Base-by-base conservation (phyloP, 2,329 filamentous ascomycete genomes). In the Alternaria angustiovoidea region DNA sequence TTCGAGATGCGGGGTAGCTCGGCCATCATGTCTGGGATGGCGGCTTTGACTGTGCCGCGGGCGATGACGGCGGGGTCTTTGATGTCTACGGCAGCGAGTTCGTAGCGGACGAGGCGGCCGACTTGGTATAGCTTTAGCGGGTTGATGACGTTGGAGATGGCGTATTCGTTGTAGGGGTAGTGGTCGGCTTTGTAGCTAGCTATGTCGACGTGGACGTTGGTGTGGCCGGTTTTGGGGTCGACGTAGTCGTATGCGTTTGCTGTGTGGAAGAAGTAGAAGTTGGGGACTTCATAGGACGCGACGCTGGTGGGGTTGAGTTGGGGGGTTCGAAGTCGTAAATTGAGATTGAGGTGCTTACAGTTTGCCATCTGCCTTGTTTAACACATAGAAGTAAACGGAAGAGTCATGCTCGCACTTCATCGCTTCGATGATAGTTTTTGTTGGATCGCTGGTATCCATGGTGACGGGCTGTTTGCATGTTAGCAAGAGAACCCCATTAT, bases 191-290 rank as follows among this genome's bases (percentile, higher is more conserved):
- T 52, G 22, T 52, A 52, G 22, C 49, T 52, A 5, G 34, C 36
- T 4, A 52, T 42, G 22, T 52, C 49, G 12, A 52, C 34, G 18
- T 52, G 49, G 20, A 52, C 39, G 11, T 52, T 52, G 2, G 12
- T 41, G 34, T 52, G n/a, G 2, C 49, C 36, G 0, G 49, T 52
- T 14, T 52, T 42, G 39, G 49, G 49, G 2, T 52, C 34, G 11
- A 52, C 22, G 49, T 39, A 39, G n/a, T 52, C 49, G 49, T 52
- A 52, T 5, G 32, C 49, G 22, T 52, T 52, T 12, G 49, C 49
- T 7, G 34, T 52, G 11, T 39, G 36, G 28, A 52, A 52, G 36
- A 52, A 52, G 24, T 42, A 52, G 39, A 52, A 52, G 24, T 42
- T 52, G 4, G 20, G 32, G 3, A 41, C 14, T 22, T 52, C 24